Evolutionary conservation across 1,284 basidiomycete species (phyloP), one percentile per base, ranked within the genome.

Genomic region (Rugosomyces carneus): DNA sequence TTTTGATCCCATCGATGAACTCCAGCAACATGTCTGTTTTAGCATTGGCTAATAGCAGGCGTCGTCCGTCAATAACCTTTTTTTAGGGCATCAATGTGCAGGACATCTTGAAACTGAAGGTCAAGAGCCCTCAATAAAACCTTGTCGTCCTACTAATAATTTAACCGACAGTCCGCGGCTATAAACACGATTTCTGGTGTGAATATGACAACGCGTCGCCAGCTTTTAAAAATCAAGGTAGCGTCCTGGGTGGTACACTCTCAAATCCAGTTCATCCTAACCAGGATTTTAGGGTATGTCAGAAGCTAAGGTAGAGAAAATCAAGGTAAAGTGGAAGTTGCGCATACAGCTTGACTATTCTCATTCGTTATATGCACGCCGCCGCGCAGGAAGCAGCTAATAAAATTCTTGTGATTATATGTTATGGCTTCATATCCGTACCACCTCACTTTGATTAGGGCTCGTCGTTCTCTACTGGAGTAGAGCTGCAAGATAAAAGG

Each of bases 221-320:
- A 92, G 47, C 71, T 96, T 60, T 70, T 92, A 47, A 95, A 94
- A 63, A 91, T 96, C 57, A 96, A 96, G 77, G 92, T 85, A 9
- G 40, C 45, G 20, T 27, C 10, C 10, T n/a, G n/a, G n/a, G n/a
- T n/a, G n/a, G n/a, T n/a, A n/a, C n/a, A n/a, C n/a, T n/a, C n/a
- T n/a, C 32, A n/a, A 43, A 41, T 49, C 52, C 58, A 57, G 55
- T 54, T 26, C 24, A 26, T 44, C 23, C 39, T 13, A 47, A 43
- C 19, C 3, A 32, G 39, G 44, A 37, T 50, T 48, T n/a, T 49
- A 88, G 84, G 86, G 86, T 23, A 83, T 89, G 76, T 90, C 88
- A 2, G 88, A 90, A 55, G 89, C 93, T 1, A 96, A 96, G 63
- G 90, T 96, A 0, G 93, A 96, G 60, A 96, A 96, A 63, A 89